Evolutionary conservation across 805 yeast genomes (phyloP).

Genomic region (Ogataea philodendri): DNA sequence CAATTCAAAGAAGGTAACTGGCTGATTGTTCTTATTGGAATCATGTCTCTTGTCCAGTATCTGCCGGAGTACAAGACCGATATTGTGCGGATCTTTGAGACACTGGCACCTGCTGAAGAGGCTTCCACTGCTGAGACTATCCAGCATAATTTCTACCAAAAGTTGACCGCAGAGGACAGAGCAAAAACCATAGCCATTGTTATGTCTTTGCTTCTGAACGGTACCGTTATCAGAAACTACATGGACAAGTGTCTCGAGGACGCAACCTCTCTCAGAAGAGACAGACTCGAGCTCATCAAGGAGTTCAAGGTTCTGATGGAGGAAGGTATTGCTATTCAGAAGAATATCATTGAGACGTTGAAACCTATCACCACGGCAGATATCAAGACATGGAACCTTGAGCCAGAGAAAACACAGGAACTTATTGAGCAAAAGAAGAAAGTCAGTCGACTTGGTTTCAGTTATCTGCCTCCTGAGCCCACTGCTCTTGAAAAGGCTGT

Average conservation of each 20-base stretch:
- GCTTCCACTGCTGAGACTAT: conserved; percentile 51
- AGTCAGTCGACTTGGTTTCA: conserved; percentile 29
- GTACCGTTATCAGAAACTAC: conserved; percentile 56
- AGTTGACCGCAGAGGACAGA: conserved; percentile 52
- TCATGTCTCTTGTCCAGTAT: conserved; percentile 59
- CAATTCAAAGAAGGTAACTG: conserved; percentile 82
- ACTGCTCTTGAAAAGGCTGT: conserved; percentile 37
- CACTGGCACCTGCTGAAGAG: conserved; percentile 55
- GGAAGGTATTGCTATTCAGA: conserved; percentile 45
- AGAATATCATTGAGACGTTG: conserved; percentile 36
- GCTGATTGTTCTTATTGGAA: conserved; percentile 75
- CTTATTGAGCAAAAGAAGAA: conserved; percentile 23
- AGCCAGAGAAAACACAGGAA: conserved; percentile 24
- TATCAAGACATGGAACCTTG: conserved; percentile 22
- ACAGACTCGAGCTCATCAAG: conserved; percentile 60
- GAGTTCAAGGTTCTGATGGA: conserved; percentile 58
- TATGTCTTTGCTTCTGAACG: conserved; percentile 58
- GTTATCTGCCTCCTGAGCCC: conserved; percentile 30
- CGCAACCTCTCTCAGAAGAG: conserved; percentile 59
- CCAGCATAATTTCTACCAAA: conserved; percentile 51
- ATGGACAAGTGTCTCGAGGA: conserved; percentile 70
- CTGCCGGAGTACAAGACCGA: conserved; percentile 51
- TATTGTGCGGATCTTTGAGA: conserved; percentile 49
- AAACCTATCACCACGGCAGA: conserved; percentile 27
- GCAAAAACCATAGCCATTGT: conserved; percentile 59